Evolutionary conservation across 139 green algal genomes (phyloP), one percentile per base, ranked within the genome.

Genomic region (Astrephomene gubernaculifera): DNA sequence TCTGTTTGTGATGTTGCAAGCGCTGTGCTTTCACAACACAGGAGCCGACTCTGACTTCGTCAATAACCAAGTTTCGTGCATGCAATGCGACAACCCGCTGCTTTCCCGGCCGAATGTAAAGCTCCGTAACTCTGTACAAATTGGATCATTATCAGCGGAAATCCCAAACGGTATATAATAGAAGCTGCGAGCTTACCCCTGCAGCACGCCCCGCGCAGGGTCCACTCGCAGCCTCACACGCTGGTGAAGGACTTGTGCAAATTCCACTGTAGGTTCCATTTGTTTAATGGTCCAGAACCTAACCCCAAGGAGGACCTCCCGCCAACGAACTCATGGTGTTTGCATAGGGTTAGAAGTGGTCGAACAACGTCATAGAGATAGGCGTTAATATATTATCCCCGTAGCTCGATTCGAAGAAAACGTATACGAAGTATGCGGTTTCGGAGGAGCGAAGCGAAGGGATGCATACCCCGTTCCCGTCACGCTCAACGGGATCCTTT

Each of bases 231-330:
- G 79, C 65, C 27, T 69, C 3, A 86, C 38, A 17, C 79, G 65
- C 36, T 86, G 79, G 31, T 86, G 79, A 10, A 86, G 65, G 5
- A 86, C 78, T 3, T 75, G 43, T 2, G 78, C 38, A 65, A 84
- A 75, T 21, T 84, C 78, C n/a, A 39, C 63, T 27, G 24, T 2
- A 35, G 2, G 27, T 4, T 81, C 73, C 73, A 81, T 81, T 21
- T 33, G 68, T 9, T n/a, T 39, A 38, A 19, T 72, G 4, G 29
- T 72, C 21, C 21, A 72, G 31, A 27, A 4, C 24, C 33, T 80
- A 31, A 80, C 4, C 45, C 45, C 68, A 75, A 17, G 68, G 68
- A 38, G 68, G 68, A 54, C 44, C 43, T 79, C 71, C 71, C 41
- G 71, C 71, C 71, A 43, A 38, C 71, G 71, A 44, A 38, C 71